Percentiles rank a stretch among this genome's conserved stretches.
Conservation (phyloP, 2,329 filamentous ascomycete species). For the Epichloe gansuensis region DNA sequence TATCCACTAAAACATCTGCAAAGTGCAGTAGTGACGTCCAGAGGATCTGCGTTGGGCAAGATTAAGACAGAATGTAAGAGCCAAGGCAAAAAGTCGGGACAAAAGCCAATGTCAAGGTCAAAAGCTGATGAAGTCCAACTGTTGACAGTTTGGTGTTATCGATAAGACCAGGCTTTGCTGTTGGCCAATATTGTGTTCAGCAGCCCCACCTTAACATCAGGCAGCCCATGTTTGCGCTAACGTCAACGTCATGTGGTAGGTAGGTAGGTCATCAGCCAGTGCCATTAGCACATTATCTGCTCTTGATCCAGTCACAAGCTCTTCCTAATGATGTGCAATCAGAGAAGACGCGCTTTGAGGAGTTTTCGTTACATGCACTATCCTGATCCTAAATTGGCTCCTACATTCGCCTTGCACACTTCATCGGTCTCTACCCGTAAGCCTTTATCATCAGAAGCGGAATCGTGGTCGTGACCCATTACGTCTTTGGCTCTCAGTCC, state of each 20-base stretch:
- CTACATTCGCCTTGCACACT: background rate
- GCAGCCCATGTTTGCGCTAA: background rate
- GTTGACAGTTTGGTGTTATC: background rate
- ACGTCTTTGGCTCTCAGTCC: background rate
- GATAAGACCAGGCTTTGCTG: background rate
- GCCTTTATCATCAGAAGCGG: background rate
- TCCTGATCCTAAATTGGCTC: too few species aligned
- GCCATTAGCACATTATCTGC: background rate
- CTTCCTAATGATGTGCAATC: background rate
- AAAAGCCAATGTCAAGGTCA: too few species aligned
- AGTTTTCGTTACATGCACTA: background rate
- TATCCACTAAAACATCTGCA: background rate
- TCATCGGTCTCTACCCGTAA: background rate
- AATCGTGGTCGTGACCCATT: background rate
- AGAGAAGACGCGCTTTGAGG: background rate
- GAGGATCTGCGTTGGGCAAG: background rate
- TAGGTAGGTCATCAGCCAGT: background rate
- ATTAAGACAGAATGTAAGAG: too few species aligned
- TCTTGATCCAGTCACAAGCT: background rate
- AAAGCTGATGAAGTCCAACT: too few species aligned
- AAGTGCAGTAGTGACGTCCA: background rate
- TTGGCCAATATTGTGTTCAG: background rate
- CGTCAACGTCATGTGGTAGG: background rate
- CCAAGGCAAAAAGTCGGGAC: too few species aligned
- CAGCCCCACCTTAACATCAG: background rate